These are phyloP conservation scores for Starmerella cellae DNA, from an alignment of 805 yeast species.

Conservation along the genomic window DNA sequence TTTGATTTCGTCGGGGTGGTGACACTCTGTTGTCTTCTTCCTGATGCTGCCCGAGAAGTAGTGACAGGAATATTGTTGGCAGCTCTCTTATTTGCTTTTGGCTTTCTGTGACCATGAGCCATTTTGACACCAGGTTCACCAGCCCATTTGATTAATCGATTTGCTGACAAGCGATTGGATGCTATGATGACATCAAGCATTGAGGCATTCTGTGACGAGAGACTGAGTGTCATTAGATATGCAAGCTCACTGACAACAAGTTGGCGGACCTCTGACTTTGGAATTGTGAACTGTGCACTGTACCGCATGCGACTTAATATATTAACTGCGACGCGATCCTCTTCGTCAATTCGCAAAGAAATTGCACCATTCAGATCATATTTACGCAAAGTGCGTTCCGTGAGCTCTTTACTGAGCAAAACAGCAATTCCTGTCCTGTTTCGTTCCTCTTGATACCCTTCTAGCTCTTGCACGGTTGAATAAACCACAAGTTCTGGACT, in stretches of 20 bases:
- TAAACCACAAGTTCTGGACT: slow-evolving; percentile 22
- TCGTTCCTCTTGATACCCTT: slow-evolving; percentile 26
- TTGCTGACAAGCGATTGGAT: slow-evolving; percentile 23
- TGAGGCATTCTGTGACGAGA: slow-evolving; percentile 29
- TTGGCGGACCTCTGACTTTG: slow-evolving; percentile 27
- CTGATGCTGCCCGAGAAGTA: background rate
- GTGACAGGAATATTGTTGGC: background rate
- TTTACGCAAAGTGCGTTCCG: slow-evolving; percentile 27
- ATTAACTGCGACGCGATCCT: slow-evolving; percentile 20
- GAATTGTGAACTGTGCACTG: slow-evolving; percentile 21
- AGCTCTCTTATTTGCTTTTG: too few species aligned
- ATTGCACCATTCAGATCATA: slow-evolving; percentile 33
- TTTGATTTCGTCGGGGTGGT: background rate
- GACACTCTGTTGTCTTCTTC: background rate
- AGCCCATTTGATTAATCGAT: slow-evolving; percentile 23
- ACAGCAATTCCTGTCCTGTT: slow-evolving; percentile 48
- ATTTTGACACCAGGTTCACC: slow-evolving; percentile 14
- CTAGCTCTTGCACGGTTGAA: slow-evolving; percentile 29
- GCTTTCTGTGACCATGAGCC: slow-evolving; percentile 1
- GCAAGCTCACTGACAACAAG: slow-evolving; percentile 32
- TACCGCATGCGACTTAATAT: slow-evolving; percentile 21
- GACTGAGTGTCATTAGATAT: slow-evolving; percentile 26
- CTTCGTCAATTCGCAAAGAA: slow-evolving; percentile 34
- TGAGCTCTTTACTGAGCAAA: slow-evolving; percentile 40
- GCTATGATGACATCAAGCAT: slow-evolving; percentile 24